Percentiles rank a stretch among this genome's conserved stretches.
These are phyloP conservation scores for Colletotrichum horii DNA, from an alignment of 2,329 filamentous ascomycete genomes.

Conservation along the genomic window DNA sequence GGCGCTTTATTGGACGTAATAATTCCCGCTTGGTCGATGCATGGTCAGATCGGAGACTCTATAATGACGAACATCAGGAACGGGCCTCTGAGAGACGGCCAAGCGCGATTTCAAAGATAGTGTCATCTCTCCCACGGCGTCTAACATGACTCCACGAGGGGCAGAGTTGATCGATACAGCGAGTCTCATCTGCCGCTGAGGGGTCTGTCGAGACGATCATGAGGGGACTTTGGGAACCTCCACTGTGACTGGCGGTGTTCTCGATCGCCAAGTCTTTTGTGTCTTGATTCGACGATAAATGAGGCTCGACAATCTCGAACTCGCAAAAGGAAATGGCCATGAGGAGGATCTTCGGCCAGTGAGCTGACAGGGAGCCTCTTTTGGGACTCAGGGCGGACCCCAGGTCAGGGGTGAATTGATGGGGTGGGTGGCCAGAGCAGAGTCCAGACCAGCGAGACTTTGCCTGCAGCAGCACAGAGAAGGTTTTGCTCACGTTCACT, in stretches of 20 bases:
- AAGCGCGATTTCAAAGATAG: constrained; percentile 4
- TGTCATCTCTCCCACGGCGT: constrained; percentile 14
- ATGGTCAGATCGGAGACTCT: constrained; percentile 1
- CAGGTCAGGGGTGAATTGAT: constrained; percentile 14
- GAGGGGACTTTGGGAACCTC: constrained; percentile 8
- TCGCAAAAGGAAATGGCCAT: constrained; percentile 1
- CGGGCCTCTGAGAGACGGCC: constrained; percentile 13
- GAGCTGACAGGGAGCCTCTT: constrained; percentile 8
- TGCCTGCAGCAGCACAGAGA: not conserved
- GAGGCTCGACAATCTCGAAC: constrained; percentile 11
- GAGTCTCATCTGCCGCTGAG: constrained; percentile 16
- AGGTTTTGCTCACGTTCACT: not conserved
- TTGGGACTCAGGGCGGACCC: not conserved
- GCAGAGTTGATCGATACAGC: not conserved
- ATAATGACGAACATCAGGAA: constrained; percentile 9
- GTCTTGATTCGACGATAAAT: constrained; percentile 1
- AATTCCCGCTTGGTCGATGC: constrained; percentile 1
- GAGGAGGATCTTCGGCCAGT: constrained; percentile 8
- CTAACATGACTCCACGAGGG: not conserved
- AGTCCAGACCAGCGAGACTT: constrained; percentile 1
- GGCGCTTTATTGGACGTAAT: not conserved
- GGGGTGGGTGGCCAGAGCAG: constrained; percentile 12
- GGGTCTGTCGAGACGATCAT: not conserved
- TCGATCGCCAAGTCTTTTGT: not conserved
- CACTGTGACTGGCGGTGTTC: not conserved